A percentile compares a stretch with the other conserved stretches of the same genome.
These are phyloP conservation scores for Nevesoporus exiguus DNA, from an alignment of 768 basidiomycete genomes.

Conservation along the genomic window DNA sequence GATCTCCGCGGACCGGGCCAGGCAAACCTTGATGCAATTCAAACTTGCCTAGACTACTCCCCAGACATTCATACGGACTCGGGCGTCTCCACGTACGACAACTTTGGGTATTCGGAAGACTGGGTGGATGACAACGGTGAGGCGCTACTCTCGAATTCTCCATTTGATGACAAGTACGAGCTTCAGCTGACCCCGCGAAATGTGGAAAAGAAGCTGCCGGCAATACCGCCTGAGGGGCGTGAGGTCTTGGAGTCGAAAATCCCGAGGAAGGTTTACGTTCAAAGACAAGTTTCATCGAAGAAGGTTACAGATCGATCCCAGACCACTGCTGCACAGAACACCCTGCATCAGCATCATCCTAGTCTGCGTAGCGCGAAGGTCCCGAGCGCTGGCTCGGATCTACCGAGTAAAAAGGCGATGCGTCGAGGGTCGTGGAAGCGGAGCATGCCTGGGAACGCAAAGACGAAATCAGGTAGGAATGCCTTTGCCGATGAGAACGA, in stretches of 20 bases:
- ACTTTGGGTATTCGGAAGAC: slow-evolving; percentile 9
- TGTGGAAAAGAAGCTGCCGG: slow-evolving; percentile 16
- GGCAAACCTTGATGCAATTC: slow-evolving; percentile 19
- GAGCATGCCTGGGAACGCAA: slow-evolving; percentile 17
- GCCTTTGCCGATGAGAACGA: slow-evolving; percentile 16
- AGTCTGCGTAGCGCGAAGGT: slow-evolving; percentile 17
- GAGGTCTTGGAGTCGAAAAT: slow-evolving; percentile 18
- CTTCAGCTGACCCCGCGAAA: slow-evolving; percentile 6
- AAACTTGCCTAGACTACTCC: slow-evolving; percentile 25
- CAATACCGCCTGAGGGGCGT: slow-evolving; percentile 4
- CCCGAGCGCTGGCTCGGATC: not conserved
- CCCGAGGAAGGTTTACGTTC: slow-evolving; percentile 17
- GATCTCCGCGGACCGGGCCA: slow-evolving; percentile 27
- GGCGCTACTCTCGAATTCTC: slow-evolving; percentile 13
- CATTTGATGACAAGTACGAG: slow-evolving; percentile 26
- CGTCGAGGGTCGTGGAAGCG: slow-evolving; percentile 29
- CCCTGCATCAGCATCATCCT: slow-evolving; percentile 14
- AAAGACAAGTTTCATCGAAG: slow-evolving; percentile 20
- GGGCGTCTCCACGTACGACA: slow-evolving; percentile 1
- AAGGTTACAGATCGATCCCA: not conserved
- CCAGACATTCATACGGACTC: slow-evolving; percentile 4
- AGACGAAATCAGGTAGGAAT: slow-evolving; percentile 11
- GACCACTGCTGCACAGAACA: slow-evolving; percentile 1
- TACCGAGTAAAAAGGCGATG: slow-evolving; percentile 18
- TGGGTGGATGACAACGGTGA: slow-evolving; percentile 30